phyloP scores from a whole-genome alignment of 805 yeast species.

The Isabelozyma rhagii region DNA sequence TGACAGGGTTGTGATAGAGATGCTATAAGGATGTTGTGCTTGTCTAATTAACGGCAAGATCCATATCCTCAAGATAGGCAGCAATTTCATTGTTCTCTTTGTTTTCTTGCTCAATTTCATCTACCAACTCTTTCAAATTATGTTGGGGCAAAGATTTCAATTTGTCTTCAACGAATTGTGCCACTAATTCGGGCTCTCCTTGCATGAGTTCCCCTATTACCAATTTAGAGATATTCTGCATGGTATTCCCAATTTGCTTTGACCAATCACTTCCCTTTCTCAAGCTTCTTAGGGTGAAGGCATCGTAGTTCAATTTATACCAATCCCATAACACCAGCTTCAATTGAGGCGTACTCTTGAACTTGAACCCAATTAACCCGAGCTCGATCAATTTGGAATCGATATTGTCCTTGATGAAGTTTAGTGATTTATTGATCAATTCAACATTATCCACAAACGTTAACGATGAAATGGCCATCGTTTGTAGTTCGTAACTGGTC shows the following conservation, averaged over 20 bases:
- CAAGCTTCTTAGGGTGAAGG: constrained; percentile 48
- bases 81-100: constrained; percentile 15
- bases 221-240: constrained; percentile 39
- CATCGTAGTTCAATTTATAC: constrained; percentile 51
- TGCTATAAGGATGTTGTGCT: not conserved
- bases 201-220: constrained; percentile 40
- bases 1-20: not conserved
- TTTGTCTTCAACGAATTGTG: constrained; percentile 30
- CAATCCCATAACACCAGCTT: constrained; percentile 50
- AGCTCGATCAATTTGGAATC: constrained; percentile 54
- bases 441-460: constrained; percentile 47
- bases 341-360: constrained; percentile 26
- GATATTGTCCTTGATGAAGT: constrained; percentile 55
- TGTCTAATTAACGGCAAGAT: constrained; percentile 2
- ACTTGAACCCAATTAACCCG: constrained; percentile 52
- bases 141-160: constrained; percentile 33
- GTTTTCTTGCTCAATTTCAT: constrained; percentile 17
- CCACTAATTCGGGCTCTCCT: constrained; percentile 27
- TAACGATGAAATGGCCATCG: constrained; percentile 53
- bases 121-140: constrained; percentile 25
- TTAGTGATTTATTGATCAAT: constrained; percentile 51
- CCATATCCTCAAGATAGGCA: constrained; percentile 6
- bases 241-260: constrained; percentile 44
- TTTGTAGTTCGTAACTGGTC: constrained; percentile 42
- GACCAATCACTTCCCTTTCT: constrained; percentile 44